A percentile compares a stretch with the other conserved stretches of the same genome.
Conservation (phyloP, 257 asterid species). For the Leonotis leonurus region DNA sequence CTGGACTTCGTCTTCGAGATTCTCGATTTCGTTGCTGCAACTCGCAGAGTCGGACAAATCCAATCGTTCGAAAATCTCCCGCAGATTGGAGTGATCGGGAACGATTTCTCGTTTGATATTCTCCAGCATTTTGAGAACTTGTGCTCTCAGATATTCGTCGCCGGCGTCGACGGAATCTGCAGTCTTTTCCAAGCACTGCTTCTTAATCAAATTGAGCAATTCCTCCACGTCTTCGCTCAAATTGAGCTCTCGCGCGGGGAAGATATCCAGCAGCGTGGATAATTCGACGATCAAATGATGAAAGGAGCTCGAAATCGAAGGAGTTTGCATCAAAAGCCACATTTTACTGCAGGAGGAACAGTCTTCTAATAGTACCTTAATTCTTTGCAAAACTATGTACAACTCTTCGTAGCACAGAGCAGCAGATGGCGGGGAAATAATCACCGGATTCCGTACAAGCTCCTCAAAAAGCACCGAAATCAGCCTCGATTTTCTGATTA, state of each 20-base stretch:
- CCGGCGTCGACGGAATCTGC: conserved; percentile 25
- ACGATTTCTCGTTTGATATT: conserved; percentile 52
- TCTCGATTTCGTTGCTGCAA: conserved; percentile 65
- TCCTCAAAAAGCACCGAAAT: conserved; percentile 62
- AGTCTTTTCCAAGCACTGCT: conserved; percentile 49
- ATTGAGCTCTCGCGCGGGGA: conserved; percentile 53
- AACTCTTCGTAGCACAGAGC: conserved; percentile 72
- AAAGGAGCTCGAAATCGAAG: conserved; percentile 37
- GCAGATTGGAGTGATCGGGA: conserved; percentile 48
- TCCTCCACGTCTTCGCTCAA: conserved; percentile 60
- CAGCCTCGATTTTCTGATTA: conserved; percentile 52
- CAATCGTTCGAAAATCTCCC: conserved; percentile 45
- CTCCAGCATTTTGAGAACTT: conserved; percentile 55
- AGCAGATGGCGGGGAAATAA: conserved; percentile 52
- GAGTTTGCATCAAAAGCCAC: conserved; percentile 73
- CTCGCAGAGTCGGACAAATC: conserved; percentile 44
- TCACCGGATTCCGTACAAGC: conserved; percentile 39
- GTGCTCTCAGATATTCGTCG: conserved; percentile 40
- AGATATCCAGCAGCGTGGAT: conserved; percentile 67
- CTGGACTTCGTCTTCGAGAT: conserved; percentile 59
- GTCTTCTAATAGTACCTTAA: conserved; percentile 52
- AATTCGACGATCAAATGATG: conserved; percentile 57
- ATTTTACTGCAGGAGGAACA: conserved; percentile 51
- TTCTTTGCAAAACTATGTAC: conserved; percentile 58
- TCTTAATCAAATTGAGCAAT: conserved; percentile 49